Percentiles rank a stretch among this genome's conserved stretches.
These are phyloP conservation scores for Clarireedia sp. DNA, from an alignment of 2,329 filamentous ascomycete genomes.

Conservation along the genomic window DNA sequence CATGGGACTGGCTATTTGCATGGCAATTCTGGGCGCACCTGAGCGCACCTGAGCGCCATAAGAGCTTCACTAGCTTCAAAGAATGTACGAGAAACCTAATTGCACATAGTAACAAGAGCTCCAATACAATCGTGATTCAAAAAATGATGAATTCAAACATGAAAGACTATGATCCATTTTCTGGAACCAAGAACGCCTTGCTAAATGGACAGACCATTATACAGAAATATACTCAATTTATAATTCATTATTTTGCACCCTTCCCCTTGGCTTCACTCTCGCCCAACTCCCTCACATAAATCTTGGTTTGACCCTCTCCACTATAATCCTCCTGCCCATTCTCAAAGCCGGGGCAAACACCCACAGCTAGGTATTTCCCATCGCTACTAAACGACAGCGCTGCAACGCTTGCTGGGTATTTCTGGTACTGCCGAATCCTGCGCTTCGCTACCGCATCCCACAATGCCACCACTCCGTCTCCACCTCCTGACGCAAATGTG, in stretches of 20 bases:
- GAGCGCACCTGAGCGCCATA: too few relatives aligned
- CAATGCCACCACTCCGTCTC: conserved; percentile 62
- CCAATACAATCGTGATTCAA: background rate
- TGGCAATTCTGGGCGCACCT: too few relatives aligned
- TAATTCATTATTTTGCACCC: conserved; percentile 22
- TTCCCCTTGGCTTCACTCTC: conserved; percentile 64
- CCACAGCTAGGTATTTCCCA: conserved; percentile 58
- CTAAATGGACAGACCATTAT: conserved; percentile 8
- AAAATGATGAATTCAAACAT: background rate
- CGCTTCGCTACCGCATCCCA: conserved; percentile 68
- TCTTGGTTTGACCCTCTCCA: conserved; percentile 63
- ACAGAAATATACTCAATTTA: background rate
- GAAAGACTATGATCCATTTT: background rate
- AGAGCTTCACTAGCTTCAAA: background rate
- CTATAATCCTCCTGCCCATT: conserved; percentile 67
- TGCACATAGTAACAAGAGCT: background rate
- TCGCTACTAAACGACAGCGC: conserved; percentile 55
- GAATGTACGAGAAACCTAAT: background rate
- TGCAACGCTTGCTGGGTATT: conserved; percentile 54
- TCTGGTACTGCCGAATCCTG: conserved; percentile 61
- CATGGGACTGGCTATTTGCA: too few relatives aligned
- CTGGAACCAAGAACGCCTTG: conserved; percentile 13
- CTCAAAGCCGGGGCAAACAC: conserved; percentile 62
- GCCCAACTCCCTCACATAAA: conserved; percentile 75
- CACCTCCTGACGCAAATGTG: conserved; percentile 65